Conservation (phyloP, 768 basidiomycete genomes). For the Rhodotorula kratochvilovae region DNA sequence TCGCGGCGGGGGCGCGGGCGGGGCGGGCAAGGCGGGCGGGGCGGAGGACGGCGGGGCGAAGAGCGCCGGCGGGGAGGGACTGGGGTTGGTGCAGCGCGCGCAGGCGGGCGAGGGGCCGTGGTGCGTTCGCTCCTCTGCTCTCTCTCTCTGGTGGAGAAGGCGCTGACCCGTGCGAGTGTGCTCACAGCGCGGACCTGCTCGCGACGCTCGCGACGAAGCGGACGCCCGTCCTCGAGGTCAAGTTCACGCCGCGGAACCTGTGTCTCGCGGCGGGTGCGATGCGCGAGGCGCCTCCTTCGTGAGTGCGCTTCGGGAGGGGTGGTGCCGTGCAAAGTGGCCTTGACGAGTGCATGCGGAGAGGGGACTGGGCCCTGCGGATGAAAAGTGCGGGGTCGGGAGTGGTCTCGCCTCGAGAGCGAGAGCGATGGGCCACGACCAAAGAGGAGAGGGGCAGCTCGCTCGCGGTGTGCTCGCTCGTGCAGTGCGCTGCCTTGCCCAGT, state of each 20-base stretch:
- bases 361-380: too few relatives aligned
- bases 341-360: too few relatives aligned
- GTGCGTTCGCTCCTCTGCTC: neutral
- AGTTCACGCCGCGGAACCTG: constrained; percentile 91
- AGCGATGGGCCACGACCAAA: too few relatives aligned
- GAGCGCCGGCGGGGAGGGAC: neutral
- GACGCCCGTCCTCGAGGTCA: constrained; percentile 84
- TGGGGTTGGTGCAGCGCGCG: constrained; percentile 7
- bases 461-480: too few relatives aligned
- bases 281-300: neutral
- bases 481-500: too few relatives aligned
- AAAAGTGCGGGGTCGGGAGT: too few relatives aligned
- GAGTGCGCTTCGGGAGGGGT: too few relatives aligned
- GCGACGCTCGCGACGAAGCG: constrained; percentile 92
- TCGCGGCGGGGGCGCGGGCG: neutral
- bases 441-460: too few relatives aligned
- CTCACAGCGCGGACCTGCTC: constrained; percentile 69
- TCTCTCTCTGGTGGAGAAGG: neutral
- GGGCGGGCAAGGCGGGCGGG: constrained; percentile 12
- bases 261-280: constrained; percentile 71
- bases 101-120: constrained; percentile 1
- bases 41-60: constrained; percentile 21
- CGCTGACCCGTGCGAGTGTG: neutral
- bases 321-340: too few relatives aligned
- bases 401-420: too few relatives aligned